Evolutionary conservation across 2,329 filamentous ascomycete genomes (phyloP).

Genomic region (Neofusicoccum ribis): DNA sequence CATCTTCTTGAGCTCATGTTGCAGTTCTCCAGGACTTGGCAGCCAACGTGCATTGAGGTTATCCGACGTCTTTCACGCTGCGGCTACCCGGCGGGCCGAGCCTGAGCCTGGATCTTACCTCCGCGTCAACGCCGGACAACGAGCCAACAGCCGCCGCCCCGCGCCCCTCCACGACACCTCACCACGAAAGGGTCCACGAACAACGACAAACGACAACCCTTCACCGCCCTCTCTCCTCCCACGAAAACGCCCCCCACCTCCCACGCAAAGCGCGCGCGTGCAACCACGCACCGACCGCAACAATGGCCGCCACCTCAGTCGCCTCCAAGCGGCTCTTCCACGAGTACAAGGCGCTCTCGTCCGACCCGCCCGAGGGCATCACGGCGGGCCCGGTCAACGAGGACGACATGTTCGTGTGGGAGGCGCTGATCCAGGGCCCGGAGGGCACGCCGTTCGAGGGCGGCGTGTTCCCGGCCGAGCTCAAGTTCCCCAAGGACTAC

Average conservation of each 20-base stretch:
- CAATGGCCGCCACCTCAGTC: conserved; percentile 51
- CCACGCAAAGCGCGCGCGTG: background rate
- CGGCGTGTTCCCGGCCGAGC: conserved; percentile 84
- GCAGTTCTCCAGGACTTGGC: background rate
- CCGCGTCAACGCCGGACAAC: conserved; percentile 2
- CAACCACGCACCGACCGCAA: background rate
- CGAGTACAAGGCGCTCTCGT: conserved; percentile 92
- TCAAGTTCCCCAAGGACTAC: conserved; percentile 83
- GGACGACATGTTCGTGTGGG: conserved; percentile 95
- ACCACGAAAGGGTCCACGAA: background rate
- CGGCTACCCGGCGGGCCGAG: background rate
- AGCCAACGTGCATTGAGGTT: too few species aligned
- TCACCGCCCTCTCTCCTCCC: background rate
- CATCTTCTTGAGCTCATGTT: background rate
- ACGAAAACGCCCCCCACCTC: background rate
- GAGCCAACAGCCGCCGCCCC: background rate
- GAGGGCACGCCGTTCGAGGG: conserved; percentile 96
- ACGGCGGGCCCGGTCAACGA: conserved; percentile 90
- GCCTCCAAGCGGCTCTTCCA: conserved; percentile 81
- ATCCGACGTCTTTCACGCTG: background rate
- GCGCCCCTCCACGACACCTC: conserved; percentile 2
- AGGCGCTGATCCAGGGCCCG: conserved; percentile 92
- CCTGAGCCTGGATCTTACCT: background rate
- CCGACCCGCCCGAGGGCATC: conserved; percentile 96
- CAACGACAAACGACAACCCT: too few species aligned